phyloP scores from a whole-genome alignment of 495 filamentous ascomycete species.

The Pseudoneurospora amorphoporcata region DNA sequence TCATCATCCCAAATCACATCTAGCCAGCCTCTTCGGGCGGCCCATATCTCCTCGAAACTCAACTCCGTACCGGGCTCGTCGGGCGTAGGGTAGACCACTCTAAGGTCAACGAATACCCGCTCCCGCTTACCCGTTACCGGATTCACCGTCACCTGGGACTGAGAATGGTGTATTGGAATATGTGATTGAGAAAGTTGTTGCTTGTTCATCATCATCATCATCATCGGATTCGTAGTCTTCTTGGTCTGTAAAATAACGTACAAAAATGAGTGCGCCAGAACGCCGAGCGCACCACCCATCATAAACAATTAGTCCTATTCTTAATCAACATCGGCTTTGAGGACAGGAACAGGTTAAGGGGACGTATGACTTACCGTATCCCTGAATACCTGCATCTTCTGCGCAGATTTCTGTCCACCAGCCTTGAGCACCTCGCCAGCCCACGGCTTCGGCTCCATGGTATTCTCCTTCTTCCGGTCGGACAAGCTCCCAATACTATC shows the following conservation, averaged over 20 bases:
- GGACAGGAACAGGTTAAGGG: constrained; percentile 15
- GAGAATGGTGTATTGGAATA: constrained; percentile 37
- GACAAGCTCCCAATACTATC: constrained; percentile 77
- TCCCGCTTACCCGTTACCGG: constrained; percentile 69
- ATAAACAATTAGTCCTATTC: constrained; percentile 78
- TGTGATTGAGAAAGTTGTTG: constrained; percentile 38
- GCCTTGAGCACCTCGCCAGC: constrained; percentile 82
- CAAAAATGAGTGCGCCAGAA: constrained; percentile 42
- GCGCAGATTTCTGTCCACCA: constrained; percentile 62
- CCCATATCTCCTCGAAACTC: constrained; percentile 86
- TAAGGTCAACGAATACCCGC: constrained; percentile 75
- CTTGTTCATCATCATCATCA: not conserved
- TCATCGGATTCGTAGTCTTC: not conserved
- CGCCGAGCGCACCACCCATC: constrained; percentile 29
- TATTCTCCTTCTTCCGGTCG: constrained; percentile 91
- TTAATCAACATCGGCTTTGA: constrained; percentile 69
- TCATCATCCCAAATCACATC: constrained; percentile 57
- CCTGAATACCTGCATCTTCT: constrained; percentile 89
- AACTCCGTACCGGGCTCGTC: constrained; percentile 57
- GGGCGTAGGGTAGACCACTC: constrained; percentile 70
- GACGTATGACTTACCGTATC: constrained; percentile 70
- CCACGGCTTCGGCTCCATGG: constrained; percentile 80
- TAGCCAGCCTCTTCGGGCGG: constrained; percentile 68
- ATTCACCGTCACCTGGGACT: constrained; percentile 67
- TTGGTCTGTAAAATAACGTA: constrained; percentile 43